Evolutionary conservation across 1,284 basidiomycete genomes (phyloP), one percentile per base, ranked within the genome.

Genomic region (Bjerkandera adusta): DNA sequence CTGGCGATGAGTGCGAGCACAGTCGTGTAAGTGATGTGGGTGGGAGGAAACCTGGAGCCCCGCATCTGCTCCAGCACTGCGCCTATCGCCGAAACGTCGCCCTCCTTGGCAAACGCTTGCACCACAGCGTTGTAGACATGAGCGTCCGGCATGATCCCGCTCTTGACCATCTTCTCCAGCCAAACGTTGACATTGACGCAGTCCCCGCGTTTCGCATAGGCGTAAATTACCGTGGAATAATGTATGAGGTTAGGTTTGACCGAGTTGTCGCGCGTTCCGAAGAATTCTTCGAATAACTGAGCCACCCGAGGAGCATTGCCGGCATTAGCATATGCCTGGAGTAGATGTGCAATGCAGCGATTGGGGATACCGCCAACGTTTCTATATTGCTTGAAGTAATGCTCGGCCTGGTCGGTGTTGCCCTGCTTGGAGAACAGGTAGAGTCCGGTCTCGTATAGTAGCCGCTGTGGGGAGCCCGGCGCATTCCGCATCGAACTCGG

Each of bases 1-100:
- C 75, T 69, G 2, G 85, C 82, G 36, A 93, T 81, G 43, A 85
- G 70, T 12, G 79, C 69, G 55, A 97, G 78, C 44, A 95, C 69
- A 7, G 75, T 77, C 20, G 83, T 87, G 64, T 89, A 96, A 7
- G 81, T 73, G 42, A 75, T 67, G 4, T 57, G 59, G 45, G 78
- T 73, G 0, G 85, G 85, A 26, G 57, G 41, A 13, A 84, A 51
- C 3, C 74, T 70, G 2, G 69, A 64, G 1, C 60, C 55, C 26
- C 77, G 73, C 80, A 95, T 85, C 57, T 83, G 74, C 22, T 82
- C 67, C 50, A 92, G 73, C 4, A 89, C 63, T 4, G 66, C 56
- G 4, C 75, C 65, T n/a, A 88, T 75, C 6, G 76, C 68, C 11
- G 74, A 65, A 12, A 84, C 53, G 49, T 89, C 82, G 22, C 75